A percentile compares a stretch with the other conserved stretches of the same genome.
Evolutionary conservation across 2,329 filamentous ascomycete species (phyloP).

Genomic region (Mycosphaerella sp.): DNA sequence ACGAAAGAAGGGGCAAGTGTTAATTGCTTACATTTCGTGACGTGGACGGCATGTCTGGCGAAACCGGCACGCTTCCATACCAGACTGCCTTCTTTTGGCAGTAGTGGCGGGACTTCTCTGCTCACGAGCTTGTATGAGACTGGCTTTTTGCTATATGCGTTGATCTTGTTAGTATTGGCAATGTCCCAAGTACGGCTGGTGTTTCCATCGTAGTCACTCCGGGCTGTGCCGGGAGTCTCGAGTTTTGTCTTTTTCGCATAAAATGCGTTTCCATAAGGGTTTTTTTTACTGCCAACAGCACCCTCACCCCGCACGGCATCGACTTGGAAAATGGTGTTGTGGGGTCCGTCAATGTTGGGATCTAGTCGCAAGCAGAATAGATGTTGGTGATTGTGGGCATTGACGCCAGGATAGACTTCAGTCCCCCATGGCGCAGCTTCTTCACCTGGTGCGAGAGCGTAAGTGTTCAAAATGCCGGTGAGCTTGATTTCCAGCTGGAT

Average conservation of each 20-base stretch:
- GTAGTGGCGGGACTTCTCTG: conserved; percentile 68
- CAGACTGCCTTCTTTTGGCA: conserved; percentile 73
- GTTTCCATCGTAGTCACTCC: conserved; percentile 73
- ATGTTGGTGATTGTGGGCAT: conserved; percentile 94
- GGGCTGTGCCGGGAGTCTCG: conserved; percentile 60
- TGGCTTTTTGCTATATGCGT: conserved; percentile 79
- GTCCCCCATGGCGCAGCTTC: conserved; percentile 84
- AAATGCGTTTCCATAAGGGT: conserved; percentile 86
- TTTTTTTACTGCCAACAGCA: conserved; percentile 72
- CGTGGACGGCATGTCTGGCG: conserved; percentile 77
- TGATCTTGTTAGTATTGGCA: conserved; percentile 73
- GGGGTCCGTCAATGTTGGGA: conserved; percentile 75
- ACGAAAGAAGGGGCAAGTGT: too few species aligned
- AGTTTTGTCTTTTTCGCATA: conserved; percentile 78
- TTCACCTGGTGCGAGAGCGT: conserved; percentile 71
- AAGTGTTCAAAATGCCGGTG: conserved; percentile 90
- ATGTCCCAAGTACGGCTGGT: conserved; percentile 88
- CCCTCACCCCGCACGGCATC: conserved; percentile 67
- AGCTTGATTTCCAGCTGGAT: conserved; percentile 86
- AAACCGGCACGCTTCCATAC: conserved; percentile 90
- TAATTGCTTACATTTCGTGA: conserved; percentile 68
- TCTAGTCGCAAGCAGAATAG: conserved; percentile 87
- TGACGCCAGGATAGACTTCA: conserved; percentile 83
- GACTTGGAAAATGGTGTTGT: conserved; percentile 79
- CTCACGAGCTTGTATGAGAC: conserved; percentile 85